A percentile compares a stretch with the other conserved stretches of the same genome.
phyloP scores from a whole-genome alignment of 306 rosid genomes.

The Malus fusca region DNA sequence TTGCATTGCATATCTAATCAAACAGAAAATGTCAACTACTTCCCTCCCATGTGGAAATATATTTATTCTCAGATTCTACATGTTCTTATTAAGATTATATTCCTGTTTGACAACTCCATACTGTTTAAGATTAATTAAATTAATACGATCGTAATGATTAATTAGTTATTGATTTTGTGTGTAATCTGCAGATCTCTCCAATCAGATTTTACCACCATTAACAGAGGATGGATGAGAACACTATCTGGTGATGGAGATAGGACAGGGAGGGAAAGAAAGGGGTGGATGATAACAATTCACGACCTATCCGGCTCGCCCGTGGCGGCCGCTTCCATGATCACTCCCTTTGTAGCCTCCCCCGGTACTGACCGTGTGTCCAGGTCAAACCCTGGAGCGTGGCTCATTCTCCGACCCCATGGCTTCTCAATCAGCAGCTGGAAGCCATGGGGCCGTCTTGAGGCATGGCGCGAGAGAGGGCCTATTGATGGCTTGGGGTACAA shows the following conservation, averaged over 20 bases:
- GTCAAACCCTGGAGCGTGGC: constrained; percentile 93
- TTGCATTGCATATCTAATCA: constrained; percentile 33
- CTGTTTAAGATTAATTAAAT: background rate
- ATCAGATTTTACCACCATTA: constrained; percentile 47
- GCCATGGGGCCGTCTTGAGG: constrained; percentile 93
- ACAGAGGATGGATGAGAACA: constrained; percentile 53
- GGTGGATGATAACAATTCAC: constrained; percentile 86
- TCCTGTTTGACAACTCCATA: background rate
- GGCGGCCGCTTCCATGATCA: constrained; percentile 85
- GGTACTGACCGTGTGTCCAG: constrained; percentile 76
- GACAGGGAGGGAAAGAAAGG: constrained; percentile 72
- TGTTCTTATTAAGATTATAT: constrained; percentile 5
- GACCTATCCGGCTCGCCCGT: constrained; percentile 90
- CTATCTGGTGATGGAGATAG: constrained; percentile 46
- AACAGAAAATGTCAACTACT: constrained; percentile 35
- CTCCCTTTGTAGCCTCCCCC: constrained; percentile 88
- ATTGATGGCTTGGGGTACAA: constrained; percentile 77
- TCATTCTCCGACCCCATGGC: constrained; percentile 78
- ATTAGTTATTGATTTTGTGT: background rate
- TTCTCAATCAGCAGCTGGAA: constrained; percentile 71
- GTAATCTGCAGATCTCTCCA: constrained; percentile 42
- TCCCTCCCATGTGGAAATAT: constrained; percentile 50
- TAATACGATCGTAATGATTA: background rate
- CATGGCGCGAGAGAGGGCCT: constrained; percentile 85
- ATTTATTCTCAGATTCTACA: background rate